Evolutionary conservation across 176 grass and related monocot genomes (phyloP).

Genomic region (Triticum timopheevii): DNA sequence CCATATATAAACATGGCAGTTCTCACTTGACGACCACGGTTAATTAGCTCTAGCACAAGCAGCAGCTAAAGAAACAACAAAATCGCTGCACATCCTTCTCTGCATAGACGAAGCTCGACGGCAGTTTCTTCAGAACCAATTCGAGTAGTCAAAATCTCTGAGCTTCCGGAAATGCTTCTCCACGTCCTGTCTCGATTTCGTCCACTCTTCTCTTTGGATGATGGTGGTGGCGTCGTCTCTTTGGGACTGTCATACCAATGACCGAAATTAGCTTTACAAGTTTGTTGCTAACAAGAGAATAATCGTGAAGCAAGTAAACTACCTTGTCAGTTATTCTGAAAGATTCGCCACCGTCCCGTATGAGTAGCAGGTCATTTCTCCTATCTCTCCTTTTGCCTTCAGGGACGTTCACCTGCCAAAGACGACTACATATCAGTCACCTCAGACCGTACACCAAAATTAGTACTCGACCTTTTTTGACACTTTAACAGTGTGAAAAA

Average conservation of each 20-base stretch:
- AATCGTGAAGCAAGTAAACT: constrained; percentile 21
- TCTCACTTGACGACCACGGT: not conserved
- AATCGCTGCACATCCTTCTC: not conserved
- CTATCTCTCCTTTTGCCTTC: constrained; percentile 81
- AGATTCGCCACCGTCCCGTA: constrained; percentile 64
- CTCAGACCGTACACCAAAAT: not conserved
- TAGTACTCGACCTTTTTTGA: not conserved
- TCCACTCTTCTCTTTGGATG: constrained; percentile 78
- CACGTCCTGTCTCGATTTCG: constrained; percentile 57
- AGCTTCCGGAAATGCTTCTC: constrained; percentile 90
- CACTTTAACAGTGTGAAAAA: no score
- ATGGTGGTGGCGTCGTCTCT: constrained; percentile 63
- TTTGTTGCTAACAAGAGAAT: not conserved
- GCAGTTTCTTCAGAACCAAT: constrained; percentile 67
- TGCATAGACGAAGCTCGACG: not conserved
- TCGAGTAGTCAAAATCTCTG: constrained; percentile 67
- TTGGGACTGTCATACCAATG: constrained; percentile 53
- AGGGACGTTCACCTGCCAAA: constrained; percentile 52
- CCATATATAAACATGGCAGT: not conserved
- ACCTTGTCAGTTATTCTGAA: constrained; percentile 87
- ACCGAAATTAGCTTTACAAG: constrained; percentile 11
- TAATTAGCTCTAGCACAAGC: not conserved
- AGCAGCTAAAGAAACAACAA: not conserved
- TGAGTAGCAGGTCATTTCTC: constrained; percentile 68
- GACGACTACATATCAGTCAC: constrained; percentile 4